A percentile compares a stretch with the other conserved stretches of the same genome.
These are phyloP conservation scores for Linanthus parryae DNA, from an alignment of 148 eudicot genomes.

Conservation along the genomic window DNA sequence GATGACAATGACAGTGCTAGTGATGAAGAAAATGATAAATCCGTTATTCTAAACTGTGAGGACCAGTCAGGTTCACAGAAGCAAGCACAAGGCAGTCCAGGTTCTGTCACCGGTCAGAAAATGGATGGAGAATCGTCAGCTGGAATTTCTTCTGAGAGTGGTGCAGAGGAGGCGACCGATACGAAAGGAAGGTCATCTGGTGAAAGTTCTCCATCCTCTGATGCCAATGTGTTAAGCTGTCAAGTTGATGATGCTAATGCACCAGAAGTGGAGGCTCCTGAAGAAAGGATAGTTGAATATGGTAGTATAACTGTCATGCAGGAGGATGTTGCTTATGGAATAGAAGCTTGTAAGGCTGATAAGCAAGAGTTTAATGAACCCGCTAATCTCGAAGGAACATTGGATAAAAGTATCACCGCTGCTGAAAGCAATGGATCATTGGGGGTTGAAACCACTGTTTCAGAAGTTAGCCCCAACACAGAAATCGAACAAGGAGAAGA, in stretches of 20 bases:
- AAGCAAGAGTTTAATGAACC: constrained; percentile 11
- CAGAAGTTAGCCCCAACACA: constrained; percentile 19
- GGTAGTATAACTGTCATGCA: constrained; percentile 12
- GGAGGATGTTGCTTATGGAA: constrained; percentile 11
- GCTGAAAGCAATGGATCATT: constrained; percentile 14
- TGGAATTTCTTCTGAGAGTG: constrained; percentile 37
- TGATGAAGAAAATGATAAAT: constrained; percentile 46
- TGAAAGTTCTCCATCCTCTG: constrained; percentile 31
- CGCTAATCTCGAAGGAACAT: constrained; percentile 1
- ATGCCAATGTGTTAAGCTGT: constrained; percentile 14
- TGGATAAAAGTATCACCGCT: constrained; percentile 15
- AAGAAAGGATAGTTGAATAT: constrained; percentile 15
- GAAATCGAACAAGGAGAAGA: constrained; percentile 22
- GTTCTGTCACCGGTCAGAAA: constrained; percentile 38
- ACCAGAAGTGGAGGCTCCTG: constrained; percentile 20
- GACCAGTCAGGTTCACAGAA: constrained; percentile 48
- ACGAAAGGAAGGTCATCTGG: constrained; percentile 12
- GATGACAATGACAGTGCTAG: constrained; percentile 44
- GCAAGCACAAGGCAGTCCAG: constrained; percentile 40
- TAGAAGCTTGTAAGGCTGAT: constrained; percentile 17
- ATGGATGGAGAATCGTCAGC: constrained; percentile 24
- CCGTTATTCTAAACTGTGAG: constrained; percentile 47
- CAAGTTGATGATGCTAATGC: constrained; percentile 12
- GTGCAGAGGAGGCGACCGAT: constrained; percentile 44
- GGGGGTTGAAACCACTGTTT: constrained; percentile 14